Evolutionary conservation across 208 protist species (phyloP), one percentile per base, ranked within the genome.

Genomic region (Leishmania turanica): DNA sequence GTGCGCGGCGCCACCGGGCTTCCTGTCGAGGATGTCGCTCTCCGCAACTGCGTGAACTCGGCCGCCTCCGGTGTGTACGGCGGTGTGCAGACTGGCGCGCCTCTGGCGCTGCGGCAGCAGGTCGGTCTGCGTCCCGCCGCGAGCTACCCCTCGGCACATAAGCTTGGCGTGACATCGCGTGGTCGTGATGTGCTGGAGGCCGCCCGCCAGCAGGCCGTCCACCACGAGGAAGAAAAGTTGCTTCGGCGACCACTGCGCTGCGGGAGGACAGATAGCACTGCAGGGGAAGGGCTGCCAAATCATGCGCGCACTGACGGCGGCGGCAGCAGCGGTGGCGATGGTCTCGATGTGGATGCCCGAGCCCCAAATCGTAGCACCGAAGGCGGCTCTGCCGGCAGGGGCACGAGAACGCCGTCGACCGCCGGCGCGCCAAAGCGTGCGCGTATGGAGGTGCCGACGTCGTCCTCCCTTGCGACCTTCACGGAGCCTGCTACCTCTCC

Each of bases 111-210:
- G 79, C 58, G n/a, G 80, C 78, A 58, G 75, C 47, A 80, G 58
- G 75, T 65, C 47, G 65, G 82, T 37, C 75, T 82, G 49, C 78
- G 77, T 6, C 80, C 84, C 0, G 68, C 71, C 6, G 70, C 34
- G 34, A 72, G 64, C n/a, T 88, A 84, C 74, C 86, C 90, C 11
- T 85, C 83, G 3, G 80, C 88, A 37, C 75, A 82, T 62, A n/a
- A 54, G 21, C 72, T 94, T 64, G 88, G 90, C 37, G 90, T 94
- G 19, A 88, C 89, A 3, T 83, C 82, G 21, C 86, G 89, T 8
- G 92, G 92, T 1, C 90, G 89, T 24, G 86, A 87, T 27, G 88
- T 89, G 51, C 86, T 96, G 56, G 88, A 86, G 19, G 91, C 91
- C 0, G 88, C 90, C 2, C 87, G 81, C 27, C 75, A 77, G 68